These are phyloP conservation scores for Diplosphaera chodatii DNA, from an alignment of 139 green algal genomes.

Conservation along the genomic window DNA sequence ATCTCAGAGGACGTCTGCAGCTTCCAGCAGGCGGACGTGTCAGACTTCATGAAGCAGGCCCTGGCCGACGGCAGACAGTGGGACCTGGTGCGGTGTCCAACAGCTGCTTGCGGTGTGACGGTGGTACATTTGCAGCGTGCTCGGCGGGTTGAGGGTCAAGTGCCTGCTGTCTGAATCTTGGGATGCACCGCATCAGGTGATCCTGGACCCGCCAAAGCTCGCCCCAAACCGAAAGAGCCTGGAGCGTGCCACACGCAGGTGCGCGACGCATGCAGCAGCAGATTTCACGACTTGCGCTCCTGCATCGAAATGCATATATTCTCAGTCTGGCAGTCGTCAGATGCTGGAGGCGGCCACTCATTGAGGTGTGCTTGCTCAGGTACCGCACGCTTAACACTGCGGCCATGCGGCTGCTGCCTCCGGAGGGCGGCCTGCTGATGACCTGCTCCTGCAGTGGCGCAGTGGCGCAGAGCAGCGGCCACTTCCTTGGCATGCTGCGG, in stretches of 20 bases:
- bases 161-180: too few species aligned
- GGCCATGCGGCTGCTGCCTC: slow-evolving; percentile 55
- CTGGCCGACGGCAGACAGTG: slow-evolving; percentile 1
- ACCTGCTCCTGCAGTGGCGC: slow-evolving; percentile 90
- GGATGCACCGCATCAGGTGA: too few species aligned
- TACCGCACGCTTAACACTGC: slow-evolving; percentile 32
- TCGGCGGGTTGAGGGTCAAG: too few species aligned
- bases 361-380: slow-evolving; percentile 17
- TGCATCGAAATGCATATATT: too few species aligned
- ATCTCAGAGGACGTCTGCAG: slow-evolving; percentile 20
- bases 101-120: too few species aligned
- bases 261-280: too few species aligned
- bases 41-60: slow-evolving; percentile 58
- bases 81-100: background rate
- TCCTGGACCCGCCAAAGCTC: slow-evolving; percentile 94
- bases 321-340: too few species aligned
- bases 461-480: slow-evolving; percentile 61
- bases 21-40: slow-evolving; percentile 61
- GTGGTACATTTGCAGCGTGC: too few species aligned
- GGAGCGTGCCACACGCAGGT: slow-evolving; percentile 27
- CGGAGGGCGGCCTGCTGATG: slow-evolving; percentile 79
- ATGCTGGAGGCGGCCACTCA: too few species aligned
- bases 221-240: slow-evolving; percentile 63
- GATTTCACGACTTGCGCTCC: too few species aligned
- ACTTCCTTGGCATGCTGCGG: slow-evolving; percentile 45